Base-by-base conservation (phyloP, 2,329 filamentous ascomycete genomes). In the Macrophomina tecta region DNA sequence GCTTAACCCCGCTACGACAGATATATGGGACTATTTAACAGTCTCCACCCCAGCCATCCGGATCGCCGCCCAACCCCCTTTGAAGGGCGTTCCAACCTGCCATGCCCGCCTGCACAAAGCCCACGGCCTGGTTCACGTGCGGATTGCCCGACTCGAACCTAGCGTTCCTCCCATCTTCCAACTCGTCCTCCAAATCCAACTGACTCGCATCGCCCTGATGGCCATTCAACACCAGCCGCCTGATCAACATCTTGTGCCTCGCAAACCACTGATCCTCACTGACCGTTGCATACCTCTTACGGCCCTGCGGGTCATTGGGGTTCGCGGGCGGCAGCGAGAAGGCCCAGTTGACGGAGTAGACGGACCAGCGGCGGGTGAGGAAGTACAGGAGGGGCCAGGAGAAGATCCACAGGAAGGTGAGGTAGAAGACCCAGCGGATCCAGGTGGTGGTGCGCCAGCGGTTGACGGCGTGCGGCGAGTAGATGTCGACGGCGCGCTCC, bases 301-400 rank as follows among this genome's bases (percentile, higher is more conserved):
- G 64, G 32, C 45, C 42, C 6, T 16, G 12, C 5, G 63, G 32
- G 30, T 16, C 58, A 36, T 52, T 18, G 3, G 73, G 82, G 32
- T 76, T 65, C 2, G 68, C 70, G 34, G 75, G 74, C 9, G 73
- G 69, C 4, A 74, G 72, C 3, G 84, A 86, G 70, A 84, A 89
- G 1, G 81, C 76, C 89, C 89, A 93, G 40, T 89, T 82, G 0
- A 85, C 84, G 28, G 82, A 80, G 3, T 87, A 84, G 2, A 91
- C 88, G 69, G 89, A 85, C 79, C 89, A 93, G 58, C 86, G 83
- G 73, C 86, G 87, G 1, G 91, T 93, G 18, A 84, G 78, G 74
- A 92, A 84, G 78, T 87, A 89, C 12, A 93, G 82, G 66, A 86
- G 85, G 0, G 91, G 91, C 91, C 91, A 93, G 3, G 86, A 81